phyloP scores from a whole-genome alignment of 257 asterid species.

The Eustoma russellianum region DNA sequence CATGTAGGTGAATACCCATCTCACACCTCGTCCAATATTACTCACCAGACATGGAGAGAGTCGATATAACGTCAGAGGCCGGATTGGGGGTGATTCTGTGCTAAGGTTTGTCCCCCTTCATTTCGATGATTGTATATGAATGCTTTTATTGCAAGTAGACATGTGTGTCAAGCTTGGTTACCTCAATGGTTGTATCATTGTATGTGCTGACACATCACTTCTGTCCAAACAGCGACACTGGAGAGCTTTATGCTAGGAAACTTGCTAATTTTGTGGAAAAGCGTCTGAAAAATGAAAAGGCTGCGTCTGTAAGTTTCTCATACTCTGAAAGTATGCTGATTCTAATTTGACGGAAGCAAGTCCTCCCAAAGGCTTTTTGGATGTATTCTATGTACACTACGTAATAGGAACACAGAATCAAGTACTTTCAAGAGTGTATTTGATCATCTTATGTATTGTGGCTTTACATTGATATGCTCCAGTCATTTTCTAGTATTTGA shows the following conservation, averaged over 20 bases:
- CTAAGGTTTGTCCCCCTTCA: constrained; percentile 41
- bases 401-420: too few relatives aligned
- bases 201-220: constrained; percentile 1
- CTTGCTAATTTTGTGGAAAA: constrained; percentile 90
- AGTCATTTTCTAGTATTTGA: neutral
- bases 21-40: constrained; percentile 96
- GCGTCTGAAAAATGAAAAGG: constrained; percentile 89
- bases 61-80: constrained; percentile 84
- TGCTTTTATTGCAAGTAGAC: neutral
- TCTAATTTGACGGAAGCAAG: neutral
- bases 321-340: constrained; percentile 2
- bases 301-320: constrained; percentile 81
- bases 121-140: neutral
- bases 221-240: constrained; percentile 59
- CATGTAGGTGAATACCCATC: constrained; percentile 89
- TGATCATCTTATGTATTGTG: too few relatives aligned
- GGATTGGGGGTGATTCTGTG: constrained; percentile 95
- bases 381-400: too few relatives aligned
- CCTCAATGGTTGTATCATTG: neutral
- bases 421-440: too few relatives aligned
- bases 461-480: neutral
- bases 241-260: constrained; percentile 83
- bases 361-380: too few relatives aligned
- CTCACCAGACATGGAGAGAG: constrained; percentile 99
- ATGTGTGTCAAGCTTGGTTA: too few relatives aligned